Evolutionary conservation across 257 asterid genomes (phyloP).

Genomic region (Salvia miltiorrhiza): DNA sequence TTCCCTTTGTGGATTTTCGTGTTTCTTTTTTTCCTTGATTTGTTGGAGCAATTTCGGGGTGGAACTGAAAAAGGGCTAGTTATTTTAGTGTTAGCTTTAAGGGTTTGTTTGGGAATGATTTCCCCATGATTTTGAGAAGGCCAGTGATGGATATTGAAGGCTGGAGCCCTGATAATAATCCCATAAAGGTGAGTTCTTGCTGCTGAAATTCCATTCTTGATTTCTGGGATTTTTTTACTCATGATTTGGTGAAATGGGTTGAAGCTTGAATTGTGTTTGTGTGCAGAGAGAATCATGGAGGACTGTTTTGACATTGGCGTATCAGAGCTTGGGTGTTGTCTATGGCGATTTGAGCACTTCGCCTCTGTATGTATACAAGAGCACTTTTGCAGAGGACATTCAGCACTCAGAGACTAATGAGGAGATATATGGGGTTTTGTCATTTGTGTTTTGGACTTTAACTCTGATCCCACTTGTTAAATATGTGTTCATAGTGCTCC

Average conservation of each 20-base stretch:
- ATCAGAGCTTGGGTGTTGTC: conserved; percentile 93
- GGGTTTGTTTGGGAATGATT: conserved; percentile 27
- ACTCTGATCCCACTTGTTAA: conserved; percentile 84
- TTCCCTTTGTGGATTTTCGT: conserved; percentile 31
- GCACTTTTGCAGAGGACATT: conserved; percentile 96
- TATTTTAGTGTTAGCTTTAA: conserved; percentile 10
- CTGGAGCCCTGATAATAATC: conserved; percentile 43
- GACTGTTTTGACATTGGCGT: conserved; percentile 76
- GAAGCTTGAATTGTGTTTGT: neutral
- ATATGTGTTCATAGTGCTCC: conserved; percentile 77
- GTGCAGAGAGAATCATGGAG: conserved; percentile 86
- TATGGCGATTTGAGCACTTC: conserved; percentile 98
- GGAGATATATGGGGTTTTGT: conserved; percentile 83
- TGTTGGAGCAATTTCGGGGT: conserved; percentile 15
- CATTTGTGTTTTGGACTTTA: conserved; percentile 89
- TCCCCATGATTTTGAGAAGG: conserved; percentile 41
- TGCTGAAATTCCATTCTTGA: neutral
- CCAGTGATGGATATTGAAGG: conserved; percentile 80
- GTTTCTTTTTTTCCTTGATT: conserved; percentile 12
- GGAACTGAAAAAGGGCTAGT: neutral
- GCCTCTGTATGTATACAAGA: conserved; percentile 89
- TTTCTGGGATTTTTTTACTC: neutral
- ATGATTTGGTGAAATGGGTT: neutral
- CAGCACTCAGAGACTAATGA: conserved; percentile 86
- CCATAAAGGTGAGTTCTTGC: conserved; percentile 61